Percentiles rank a stretch among this genome's conserved stretches.
Conservation (phyloP, 192 early-diverging fungal genomes). For the Coemansia sp. region DNA sequence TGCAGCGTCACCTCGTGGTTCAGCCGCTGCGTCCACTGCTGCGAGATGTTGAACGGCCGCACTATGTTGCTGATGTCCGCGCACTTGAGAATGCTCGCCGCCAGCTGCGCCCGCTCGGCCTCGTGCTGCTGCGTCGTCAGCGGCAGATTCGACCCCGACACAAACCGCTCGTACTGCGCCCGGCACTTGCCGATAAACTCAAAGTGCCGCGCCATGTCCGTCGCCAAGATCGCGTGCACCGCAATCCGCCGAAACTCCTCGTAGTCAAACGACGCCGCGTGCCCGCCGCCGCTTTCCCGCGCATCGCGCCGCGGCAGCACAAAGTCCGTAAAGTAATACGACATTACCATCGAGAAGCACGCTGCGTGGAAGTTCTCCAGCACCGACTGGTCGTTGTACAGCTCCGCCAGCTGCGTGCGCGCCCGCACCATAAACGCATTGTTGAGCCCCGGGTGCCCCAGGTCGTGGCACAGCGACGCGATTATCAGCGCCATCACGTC, state of each 20-base stretch:
- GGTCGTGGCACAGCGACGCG: slow-evolving; percentile 74
- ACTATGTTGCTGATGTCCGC: slow-evolving; percentile 77
- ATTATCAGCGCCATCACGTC: slow-evolving; percentile 73
- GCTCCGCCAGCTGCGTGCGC: slow-evolving; percentile 72
- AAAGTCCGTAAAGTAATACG: slow-evolving; percentile 48
- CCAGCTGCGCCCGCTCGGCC: slow-evolving; percentile 60
- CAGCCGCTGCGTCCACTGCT: slow-evolving; percentile 65
- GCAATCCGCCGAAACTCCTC: slow-evolving; percentile 69
- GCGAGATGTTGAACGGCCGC: slow-evolving; percentile 65
- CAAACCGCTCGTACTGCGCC: slow-evolving; percentile 56
- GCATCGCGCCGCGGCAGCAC: slow-evolving; percentile 13
- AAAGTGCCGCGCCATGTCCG: slow-evolving; percentile 77
- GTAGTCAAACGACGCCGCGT: slow-evolving; percentile 38
- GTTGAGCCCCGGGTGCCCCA: slow-evolving; percentile 91
- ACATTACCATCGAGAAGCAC: slow-evolving; percentile 61
- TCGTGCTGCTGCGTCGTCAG: slow-evolving; percentile 50
- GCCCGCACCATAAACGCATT: slow-evolving; percentile 88
- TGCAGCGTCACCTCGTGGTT: slow-evolving; percentile 67
- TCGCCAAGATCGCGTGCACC: slow-evolving; percentile 69
- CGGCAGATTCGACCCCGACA: slow-evolving; percentile 41
- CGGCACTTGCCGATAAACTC: slow-evolving; percentile 73
- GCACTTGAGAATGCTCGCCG: slow-evolving; percentile 74
- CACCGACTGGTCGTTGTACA: slow-evolving; percentile 92
- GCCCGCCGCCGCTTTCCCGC: background rate
- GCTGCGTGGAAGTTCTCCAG: slow-evolving; percentile 91